Percentiles rank a stretch among this genome's conserved stretches.
Conservation (phyloP, 176 grass and related monocot species). For the Aechmea fasciata region DNA sequence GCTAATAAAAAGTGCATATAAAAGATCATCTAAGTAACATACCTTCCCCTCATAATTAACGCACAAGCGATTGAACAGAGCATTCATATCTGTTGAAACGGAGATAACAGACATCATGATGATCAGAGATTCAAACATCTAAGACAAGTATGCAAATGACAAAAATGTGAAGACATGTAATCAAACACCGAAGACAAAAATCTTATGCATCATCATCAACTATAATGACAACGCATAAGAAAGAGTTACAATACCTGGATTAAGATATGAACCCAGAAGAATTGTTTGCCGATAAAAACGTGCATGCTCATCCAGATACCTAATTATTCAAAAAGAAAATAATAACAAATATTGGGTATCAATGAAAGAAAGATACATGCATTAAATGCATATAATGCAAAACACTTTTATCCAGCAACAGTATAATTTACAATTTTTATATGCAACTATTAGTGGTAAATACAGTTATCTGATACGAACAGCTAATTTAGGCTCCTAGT, state of each 20-base stretch:
- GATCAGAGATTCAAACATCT: too few species aligned
- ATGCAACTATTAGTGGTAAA: too few species aligned
- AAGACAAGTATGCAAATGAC: background rate
- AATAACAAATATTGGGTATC: background rate
- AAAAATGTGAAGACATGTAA: background rate
- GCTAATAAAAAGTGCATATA: background rate
- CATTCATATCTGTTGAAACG: constrained; percentile 72
- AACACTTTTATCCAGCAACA: too few species aligned
- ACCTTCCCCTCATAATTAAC: constrained; percentile 80
- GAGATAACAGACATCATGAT: constrained; percentile 13
- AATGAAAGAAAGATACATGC: background rate
- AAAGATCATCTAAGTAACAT: constrained; percentile 13
- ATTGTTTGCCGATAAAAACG: constrained; percentile 84
- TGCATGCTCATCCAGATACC: constrained; percentile 81
- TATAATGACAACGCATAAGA: too few species aligned
- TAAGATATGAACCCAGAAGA: constrained; percentile 65
- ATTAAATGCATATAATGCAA: background rate
- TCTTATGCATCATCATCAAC: too few species aligned
- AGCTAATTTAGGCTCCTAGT: too few species aligned
- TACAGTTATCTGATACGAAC: too few species aligned
- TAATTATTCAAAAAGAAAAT: constrained; percentile 29
- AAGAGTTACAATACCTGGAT: constrained; percentile 47
- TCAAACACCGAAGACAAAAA: background rate
- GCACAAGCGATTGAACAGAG: constrained; percentile 64
- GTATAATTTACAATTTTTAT: too few species aligned